A percentile compares a stretch with the other conserved stretches of the same genome.
Evolutionary conservation across 352 stramenopile genomes (phyloP).

Genomic region (Phytophthora melonis): DNA sequence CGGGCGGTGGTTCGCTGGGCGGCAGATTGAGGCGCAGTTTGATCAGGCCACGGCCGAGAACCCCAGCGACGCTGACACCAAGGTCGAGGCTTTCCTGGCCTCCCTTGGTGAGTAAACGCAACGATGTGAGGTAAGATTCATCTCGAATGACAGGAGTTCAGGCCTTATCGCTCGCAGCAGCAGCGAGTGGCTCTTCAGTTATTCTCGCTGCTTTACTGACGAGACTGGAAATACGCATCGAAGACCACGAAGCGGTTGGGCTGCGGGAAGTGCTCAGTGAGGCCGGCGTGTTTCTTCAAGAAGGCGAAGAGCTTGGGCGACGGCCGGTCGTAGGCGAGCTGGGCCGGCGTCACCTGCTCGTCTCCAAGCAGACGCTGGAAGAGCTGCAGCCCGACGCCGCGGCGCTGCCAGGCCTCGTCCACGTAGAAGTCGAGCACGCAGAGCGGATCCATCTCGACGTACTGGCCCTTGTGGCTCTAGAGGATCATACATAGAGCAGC

Average conservation of each 20-base stretch:
- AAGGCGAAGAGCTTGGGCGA: conserved; percentile 87
- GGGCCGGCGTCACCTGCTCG: conserved; percentile 21
- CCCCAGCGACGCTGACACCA: conserved; percentile 69
- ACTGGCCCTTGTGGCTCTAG: conserved; percentile 65
- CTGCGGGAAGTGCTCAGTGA: conserved; percentile 64
- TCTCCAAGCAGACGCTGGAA: conserved; percentile 73
- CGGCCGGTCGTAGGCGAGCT: conserved; percentile 82
- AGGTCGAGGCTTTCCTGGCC: conserved; percentile 84
- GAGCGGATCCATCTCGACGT: conserved; percentile 76
- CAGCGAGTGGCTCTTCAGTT: neutral
- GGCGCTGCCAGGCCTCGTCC: conserved; percentile 57
- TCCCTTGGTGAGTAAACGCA: conserved; percentile 51
- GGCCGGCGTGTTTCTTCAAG: conserved; percentile 69
- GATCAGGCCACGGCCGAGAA: conserved; percentile 66
- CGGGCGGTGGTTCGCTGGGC: conserved; percentile 80
- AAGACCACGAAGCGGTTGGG: conserved; percentile 91
- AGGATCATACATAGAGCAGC: neutral
- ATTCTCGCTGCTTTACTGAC: conserved; percentile 19
- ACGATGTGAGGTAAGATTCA: conserved; percentile 23
- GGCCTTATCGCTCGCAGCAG: neutral
- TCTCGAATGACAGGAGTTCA: neutral
- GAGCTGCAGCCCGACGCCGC: conserved; percentile 63
- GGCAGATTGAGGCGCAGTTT: conserved; percentile 70
- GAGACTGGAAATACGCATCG: conserved; percentile 65
- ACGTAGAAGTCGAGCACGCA: conserved; percentile 89